Evolutionary conservation across 192 early-diverging fungal genomes (phyloP), one percentile per base, ranked within the genome.

Genomic region (Coemansia erecta): DNA sequence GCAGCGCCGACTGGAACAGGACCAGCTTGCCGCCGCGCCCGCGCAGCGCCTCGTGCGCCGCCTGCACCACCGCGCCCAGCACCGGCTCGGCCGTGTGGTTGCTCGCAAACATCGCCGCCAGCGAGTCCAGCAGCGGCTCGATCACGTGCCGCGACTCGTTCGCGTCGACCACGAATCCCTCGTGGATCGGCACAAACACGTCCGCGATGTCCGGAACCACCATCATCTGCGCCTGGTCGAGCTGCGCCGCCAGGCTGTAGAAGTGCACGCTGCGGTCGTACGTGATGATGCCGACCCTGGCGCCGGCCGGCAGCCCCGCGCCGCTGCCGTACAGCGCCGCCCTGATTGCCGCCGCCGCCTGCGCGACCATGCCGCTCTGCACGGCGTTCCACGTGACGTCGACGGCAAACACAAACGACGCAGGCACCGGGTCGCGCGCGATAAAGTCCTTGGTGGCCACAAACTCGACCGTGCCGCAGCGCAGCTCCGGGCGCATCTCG

Each of bases 161-260:
- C 7, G 94, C 92, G 57, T 95, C 90, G 2, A 94, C 97, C 24
- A 94, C 81, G 56, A 98, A 90, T 31, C 97, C 97, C 17, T 92
- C 89, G 61, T 86, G 84, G 11, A 99, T 70, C 1, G 97, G 97
- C 15, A 97, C 91, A 85, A 99, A 99, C 35, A 98, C 82, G 66
- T 99, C 94, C 43, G 85, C 62, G 35, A 96, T 72, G 63, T 99
- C 97, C 0, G 91, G 83, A 6, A 98, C 94, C 26, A 98, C 90
- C 82, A 99, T 82, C 94, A 98, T 94, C 69, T 92, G 90, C 6
- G 91, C 84, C 61, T 94, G 90, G 37, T 96, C 95, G 28, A 97
- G 82, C 35, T 55, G 64, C 4, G 92, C 49, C 86, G 60, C 84
- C 48, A 99, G 64, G 68, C 95, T 97, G 80, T 98, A 99, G 70